These are phyloP conservation scores for Moringa oleifera DNA, from an alignment of 345 rosid genomes.

Conservation along the genomic window DNA sequence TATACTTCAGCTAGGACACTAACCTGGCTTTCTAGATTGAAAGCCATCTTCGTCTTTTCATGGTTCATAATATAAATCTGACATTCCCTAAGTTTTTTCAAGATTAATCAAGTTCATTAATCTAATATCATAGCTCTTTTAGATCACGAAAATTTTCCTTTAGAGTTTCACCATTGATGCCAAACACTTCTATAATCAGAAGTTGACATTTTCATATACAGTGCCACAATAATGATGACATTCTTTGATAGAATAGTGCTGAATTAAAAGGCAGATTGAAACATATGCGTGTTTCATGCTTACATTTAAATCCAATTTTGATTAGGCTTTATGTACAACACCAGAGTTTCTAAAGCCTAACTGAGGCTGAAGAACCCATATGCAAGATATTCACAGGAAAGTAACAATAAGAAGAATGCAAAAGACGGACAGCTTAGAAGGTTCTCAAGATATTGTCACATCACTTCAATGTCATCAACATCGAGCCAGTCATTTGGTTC, in stretches of 20 bases:
- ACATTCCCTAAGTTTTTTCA: too few relatives aligned
- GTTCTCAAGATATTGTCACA: neutral
- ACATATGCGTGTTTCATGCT: neutral
- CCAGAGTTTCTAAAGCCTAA: constrained; percentile 22
- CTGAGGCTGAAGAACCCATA: constrained; percentile 21
- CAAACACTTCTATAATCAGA: too few relatives aligned
- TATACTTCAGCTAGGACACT: too few relatives aligned
- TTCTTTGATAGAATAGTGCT: neutral
- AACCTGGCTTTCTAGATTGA: too few relatives aligned
- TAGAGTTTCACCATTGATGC: too few relatives aligned
- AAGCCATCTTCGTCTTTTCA: too few relatives aligned
- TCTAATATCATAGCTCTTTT: too few relatives aligned
- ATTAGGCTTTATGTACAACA: constrained; percentile 38
- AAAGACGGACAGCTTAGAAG: constrained; percentile 12
- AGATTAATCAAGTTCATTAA: too few relatives aligned
- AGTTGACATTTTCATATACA: too few relatives aligned
- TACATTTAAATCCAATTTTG: neutral
- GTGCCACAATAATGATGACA: too few relatives aligned
- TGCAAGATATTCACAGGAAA: constrained; percentile 27
- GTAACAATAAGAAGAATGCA: constrained; percentile 8
- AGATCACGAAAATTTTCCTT: too few relatives aligned
- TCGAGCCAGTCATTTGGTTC: constrained; percentile 71
- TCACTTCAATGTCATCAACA: constrained; percentile 55
- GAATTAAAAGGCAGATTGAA: neutral
- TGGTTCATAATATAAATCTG: too few relatives aligned